phyloP scores from a whole-genome alignment of 768 basidiomycete genomes.

The Hemileccinum rubropunctum region DNA sequence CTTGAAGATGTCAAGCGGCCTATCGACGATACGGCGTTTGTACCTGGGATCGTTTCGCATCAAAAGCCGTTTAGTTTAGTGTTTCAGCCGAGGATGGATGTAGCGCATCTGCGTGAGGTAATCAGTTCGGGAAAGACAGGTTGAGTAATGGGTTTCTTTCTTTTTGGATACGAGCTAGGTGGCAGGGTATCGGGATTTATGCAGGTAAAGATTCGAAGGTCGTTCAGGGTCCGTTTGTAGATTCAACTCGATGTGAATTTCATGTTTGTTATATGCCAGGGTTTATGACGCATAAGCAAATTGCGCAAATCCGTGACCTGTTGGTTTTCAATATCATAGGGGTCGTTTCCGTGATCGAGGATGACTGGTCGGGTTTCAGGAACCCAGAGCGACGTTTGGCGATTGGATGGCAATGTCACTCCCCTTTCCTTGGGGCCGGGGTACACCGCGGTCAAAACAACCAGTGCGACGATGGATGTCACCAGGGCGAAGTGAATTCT shows the following conservation, averaged over 20 bases:
- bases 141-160: not conserved
- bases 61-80: slow-evolving; percentile 56
- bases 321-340: no score
- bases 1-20: slow-evolving; percentile 45
- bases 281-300: no score
- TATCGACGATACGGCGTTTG: slow-evolving; percentile 62
- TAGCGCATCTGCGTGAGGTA: slow-evolving; percentile 9
- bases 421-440: no score
- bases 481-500: no score
- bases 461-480: no score
- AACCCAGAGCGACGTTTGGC: no score
- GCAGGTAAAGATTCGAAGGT: not conserved
- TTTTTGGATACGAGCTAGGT: not conserved
- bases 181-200: not conserved
- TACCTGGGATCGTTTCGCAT: slow-evolving; percentile 60
- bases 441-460: no score
- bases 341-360: no score
- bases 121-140: slow-evolving; percentile 2
- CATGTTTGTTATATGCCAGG: no score
- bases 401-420: no score
- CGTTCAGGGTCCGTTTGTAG: not conserved
- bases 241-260: not conserved
- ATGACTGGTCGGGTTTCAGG: no score
- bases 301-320: no score
- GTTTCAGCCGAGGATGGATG: slow-evolving; percentile 48